phyloP scores from a whole-genome alignment of 306 rosid genomes.

The Medicago lupulina region DNA sequence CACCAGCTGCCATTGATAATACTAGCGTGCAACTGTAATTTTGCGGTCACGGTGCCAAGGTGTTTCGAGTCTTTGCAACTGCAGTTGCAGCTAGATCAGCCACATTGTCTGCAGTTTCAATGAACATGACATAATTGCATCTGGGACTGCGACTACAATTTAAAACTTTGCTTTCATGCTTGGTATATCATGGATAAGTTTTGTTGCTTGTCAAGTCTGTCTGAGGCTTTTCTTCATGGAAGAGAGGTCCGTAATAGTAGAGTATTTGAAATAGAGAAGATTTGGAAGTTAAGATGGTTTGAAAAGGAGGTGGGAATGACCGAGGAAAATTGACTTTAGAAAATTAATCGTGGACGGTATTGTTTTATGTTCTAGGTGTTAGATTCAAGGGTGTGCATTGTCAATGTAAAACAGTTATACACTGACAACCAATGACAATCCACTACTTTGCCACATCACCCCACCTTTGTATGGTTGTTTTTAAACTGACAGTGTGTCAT shows the following conservation, averaged over 20 bases:
- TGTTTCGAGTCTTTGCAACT: neutral
- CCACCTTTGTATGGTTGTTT: too few species aligned
- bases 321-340: slow-evolving; percentile 10
- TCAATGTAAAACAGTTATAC: too few species aligned
- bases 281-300: neutral
- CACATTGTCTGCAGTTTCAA: neutral
- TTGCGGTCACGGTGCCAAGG: neutral
- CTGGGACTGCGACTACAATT: neutral
- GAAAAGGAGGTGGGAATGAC: neutral
- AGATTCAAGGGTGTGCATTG: neutral
- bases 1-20: neutral
- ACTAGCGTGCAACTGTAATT: too few species aligned
- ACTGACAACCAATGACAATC: too few species aligned
- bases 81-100: neutral
- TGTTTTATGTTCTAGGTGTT: neutral
- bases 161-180: slow-evolving; percentile 16
- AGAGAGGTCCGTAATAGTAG: slow-evolving; percentile 3
- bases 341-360: neutral
- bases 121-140: neutral
- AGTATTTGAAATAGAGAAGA: slow-evolving; percentile 22
- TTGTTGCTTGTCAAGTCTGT: slow-evolving; percentile 26
- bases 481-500: too few species aligned
- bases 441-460: too few species aligned
- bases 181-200: slow-evolving; percentile 19
- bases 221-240: slow-evolving; percentile 13